Conservation (phyloP, 2,329 filamentous ascomycete species). For the Ophiocordyceps robertsii region DNA sequence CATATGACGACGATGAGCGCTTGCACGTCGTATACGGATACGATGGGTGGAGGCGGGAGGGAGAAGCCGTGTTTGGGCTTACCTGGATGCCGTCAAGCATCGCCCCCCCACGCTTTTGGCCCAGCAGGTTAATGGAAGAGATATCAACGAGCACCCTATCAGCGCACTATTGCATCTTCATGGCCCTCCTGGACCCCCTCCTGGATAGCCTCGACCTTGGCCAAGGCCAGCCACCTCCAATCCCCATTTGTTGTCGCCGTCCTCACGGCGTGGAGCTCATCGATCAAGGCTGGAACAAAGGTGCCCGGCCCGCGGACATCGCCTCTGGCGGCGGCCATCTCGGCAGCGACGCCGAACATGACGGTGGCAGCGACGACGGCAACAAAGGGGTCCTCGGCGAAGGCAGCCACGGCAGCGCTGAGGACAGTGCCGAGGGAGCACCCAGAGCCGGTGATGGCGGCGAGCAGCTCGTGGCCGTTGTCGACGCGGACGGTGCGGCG, state of each 20-base stretch:
- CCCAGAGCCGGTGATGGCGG: conserved; percentile 63
- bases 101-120: no score
- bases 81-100: no score
- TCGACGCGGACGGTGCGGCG: conserved; percentile 48
- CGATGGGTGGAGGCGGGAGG: no score
- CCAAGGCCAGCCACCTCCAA: conserved; percentile 35
- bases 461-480: conserved; percentile 65
- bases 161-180: conserved; percentile 4
- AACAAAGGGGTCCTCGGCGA: conserved; percentile 49
- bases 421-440: conserved; percentile 77
- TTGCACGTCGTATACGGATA: no score
- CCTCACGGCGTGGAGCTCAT: conserved; percentile 45
- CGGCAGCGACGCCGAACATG: conserved; percentile 64
- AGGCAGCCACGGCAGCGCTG: conserved; percentile 58
- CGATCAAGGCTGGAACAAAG: conserved; percentile 76
- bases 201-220: conserved; percentile 30
- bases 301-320: conserved; percentile 69
- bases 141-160: background rate
- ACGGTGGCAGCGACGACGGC: conserved; percentile 62
- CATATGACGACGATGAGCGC: background rate
- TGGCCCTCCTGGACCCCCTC: no score
- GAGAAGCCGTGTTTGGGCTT: no score
- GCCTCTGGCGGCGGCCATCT: conserved; percentile 48
- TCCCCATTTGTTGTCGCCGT: conserved; percentile 33
- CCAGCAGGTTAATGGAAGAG: background rate